Evolutionary conservation across 352 stramenopile species (phyloP), one percentile per base, ranked within the genome.

Genomic region (Phytophthora meadii): DNA sequence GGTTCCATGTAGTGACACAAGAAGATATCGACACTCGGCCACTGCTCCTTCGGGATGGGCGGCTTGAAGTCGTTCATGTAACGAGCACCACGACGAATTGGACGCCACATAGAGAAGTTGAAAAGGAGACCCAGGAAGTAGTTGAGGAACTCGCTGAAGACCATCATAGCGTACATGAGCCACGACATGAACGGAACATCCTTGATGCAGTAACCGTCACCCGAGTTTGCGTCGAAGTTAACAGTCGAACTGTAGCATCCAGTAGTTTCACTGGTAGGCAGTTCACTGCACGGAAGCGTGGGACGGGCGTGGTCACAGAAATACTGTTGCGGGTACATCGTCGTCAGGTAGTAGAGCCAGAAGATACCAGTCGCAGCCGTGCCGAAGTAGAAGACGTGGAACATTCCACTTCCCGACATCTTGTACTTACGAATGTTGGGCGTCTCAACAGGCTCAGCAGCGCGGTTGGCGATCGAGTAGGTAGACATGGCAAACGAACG

Each of bases 401-500:
- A 96, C 54, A 94, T 84, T 36, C 81, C 82, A 25, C 75, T 80
- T 34, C 87, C 88, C 19, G 85, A 94, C 82, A 96, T 96, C 76
- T 94, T 93, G 83, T 95, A 96, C 86, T 95, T 96, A 40, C 88
- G 87, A 27, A 96, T 94, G 76, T 96, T 96, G 44, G 88, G 88
- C 48, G 88, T 96, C 72, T 94, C 84, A 12, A 95, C 88, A 0
- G 88, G 87, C 53, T 96, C 88, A 39, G 85, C 88, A 8, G 88
- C 88, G 28, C 88, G 88, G 75, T 94, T 94, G 1, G 87, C 88
- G 65, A 96, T 96, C 61, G 87, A 95, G 72, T 95, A 96, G 36
- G 88, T 96, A 22, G 71, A 88, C 88, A 96, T 96, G 54, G 88
- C 88, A 48, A 96, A 96, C 69, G 87, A 95, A 0, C 88, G 85